These are phyloP conservation scores for Parietichytrium sp. DNA, from an alignment of 108 stramenopile genomes.

Conservation along the genomic window DNA sequence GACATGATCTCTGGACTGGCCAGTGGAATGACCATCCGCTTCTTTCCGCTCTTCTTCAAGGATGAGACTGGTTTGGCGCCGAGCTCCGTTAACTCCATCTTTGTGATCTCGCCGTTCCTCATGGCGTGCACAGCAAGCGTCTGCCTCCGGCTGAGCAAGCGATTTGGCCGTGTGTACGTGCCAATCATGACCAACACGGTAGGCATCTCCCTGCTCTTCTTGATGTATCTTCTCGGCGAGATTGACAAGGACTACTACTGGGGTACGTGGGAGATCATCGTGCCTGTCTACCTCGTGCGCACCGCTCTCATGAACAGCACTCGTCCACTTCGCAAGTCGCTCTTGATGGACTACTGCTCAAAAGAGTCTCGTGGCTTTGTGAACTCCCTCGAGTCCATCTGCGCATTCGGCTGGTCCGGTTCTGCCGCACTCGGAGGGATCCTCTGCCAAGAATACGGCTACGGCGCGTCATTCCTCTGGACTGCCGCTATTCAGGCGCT, in stretches of 20 bases:
- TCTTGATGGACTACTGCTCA: not conserved
- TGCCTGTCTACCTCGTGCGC: slow-evolving; percentile 46
- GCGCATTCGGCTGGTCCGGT: slow-evolving; percentile 16
- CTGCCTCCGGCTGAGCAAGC: slow-evolving; percentile 47
- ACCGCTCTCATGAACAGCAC: slow-evolving; percentile 46
- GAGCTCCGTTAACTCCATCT: slow-evolving; percentile 62
- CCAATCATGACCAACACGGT: slow-evolving; percentile 34
- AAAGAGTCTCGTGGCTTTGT: not conserved
- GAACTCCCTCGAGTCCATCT: slow-evolving; percentile 33
- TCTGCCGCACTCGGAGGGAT: slow-evolving; percentile 28
- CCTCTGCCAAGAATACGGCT: slow-evolving; percentile 32
- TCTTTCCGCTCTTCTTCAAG: slow-evolving; percentile 71
- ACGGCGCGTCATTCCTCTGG: not conserved
- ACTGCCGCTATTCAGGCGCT: not conserved
- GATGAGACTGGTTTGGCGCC: slow-evolving; percentile 60
- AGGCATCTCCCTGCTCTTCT: not conserved
- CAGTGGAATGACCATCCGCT: slow-evolving; percentile 71
- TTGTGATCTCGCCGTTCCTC: slow-evolving; percentile 53
- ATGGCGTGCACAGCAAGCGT: slow-evolving; percentile 49
- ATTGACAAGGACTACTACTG: not conserved
- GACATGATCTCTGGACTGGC: slow-evolving; percentile 54
- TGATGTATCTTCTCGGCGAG: slow-evolving; percentile 16
- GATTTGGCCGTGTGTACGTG: slow-evolving; percentile 54
- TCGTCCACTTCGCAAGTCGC: slow-evolving; percentile 14
- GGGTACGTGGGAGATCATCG: slow-evolving; percentile 46